These are phyloP conservation scores for Chytriomyces sp. DNA, from an alignment of 192 early-diverging fungal genomes.

Conservation along the genomic window DNA sequence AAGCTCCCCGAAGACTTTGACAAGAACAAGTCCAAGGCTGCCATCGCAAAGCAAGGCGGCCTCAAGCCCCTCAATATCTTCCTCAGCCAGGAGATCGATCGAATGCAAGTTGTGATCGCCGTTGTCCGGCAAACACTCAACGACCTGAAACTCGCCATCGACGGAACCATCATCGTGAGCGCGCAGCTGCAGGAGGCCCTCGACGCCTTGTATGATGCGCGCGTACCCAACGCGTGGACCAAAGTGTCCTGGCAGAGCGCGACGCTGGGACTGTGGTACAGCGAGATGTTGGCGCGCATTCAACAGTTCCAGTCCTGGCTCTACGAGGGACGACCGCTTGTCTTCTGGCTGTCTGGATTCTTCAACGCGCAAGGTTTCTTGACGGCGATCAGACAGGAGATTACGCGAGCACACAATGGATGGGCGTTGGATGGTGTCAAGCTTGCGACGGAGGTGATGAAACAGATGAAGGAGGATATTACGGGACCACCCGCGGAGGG, in stretches of 20 bases:
- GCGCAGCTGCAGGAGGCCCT: conserved; percentile 61
- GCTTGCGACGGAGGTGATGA: conserved; percentile 68
- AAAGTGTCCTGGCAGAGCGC: conserved; percentile 62
- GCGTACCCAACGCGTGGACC: conserved; percentile 58
- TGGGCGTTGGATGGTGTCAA: conserved; percentile 68
- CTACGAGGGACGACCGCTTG: conserved; percentile 62
- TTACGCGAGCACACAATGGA: conserved; percentile 59
- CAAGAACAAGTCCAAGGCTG: conserved; percentile 53
- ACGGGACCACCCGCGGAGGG: conserved; percentile 61
- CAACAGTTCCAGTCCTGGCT: conserved; percentile 66
- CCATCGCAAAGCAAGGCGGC: conserved; percentile 55
- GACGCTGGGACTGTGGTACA: conserved; percentile 65
- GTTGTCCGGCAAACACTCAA: conserved; percentile 55
- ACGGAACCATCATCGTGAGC: conserved; percentile 66
- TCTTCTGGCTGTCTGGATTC: conserved; percentile 68
- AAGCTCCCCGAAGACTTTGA: conserved; percentile 68
- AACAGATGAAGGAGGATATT: conserved; percentile 74
- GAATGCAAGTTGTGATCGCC: conserved; percentile 63
- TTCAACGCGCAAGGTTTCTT: conserved; percentile 74
- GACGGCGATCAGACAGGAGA: conserved; percentile 67
- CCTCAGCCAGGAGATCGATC: conserved; percentile 66
- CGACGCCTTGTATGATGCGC: conserved; percentile 66
- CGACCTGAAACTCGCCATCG: conserved; percentile 67
- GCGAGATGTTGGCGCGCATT: conserved; percentile 53
- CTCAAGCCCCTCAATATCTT: conserved; percentile 66